These are phyloP conservation scores for Austroboletus festivus DNA, from an alignment of 768 basidiomycete genomes.

Conservation along the genomic window DNA sequence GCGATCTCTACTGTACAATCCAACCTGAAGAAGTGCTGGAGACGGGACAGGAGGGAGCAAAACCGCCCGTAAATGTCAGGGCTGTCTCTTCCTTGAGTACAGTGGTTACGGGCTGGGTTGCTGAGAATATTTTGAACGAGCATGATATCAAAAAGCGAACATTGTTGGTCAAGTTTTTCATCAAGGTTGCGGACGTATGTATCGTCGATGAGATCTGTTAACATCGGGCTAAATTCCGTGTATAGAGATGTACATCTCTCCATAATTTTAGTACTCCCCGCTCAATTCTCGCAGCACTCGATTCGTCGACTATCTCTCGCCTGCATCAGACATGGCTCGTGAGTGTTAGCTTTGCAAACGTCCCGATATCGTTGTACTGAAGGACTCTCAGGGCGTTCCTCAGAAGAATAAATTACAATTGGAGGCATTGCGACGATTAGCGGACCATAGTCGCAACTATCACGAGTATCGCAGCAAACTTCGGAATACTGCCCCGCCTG, in stretches of 20 bases:
- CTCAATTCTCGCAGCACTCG: conserved; percentile 90
- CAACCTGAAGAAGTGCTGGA: conserved; percentile 87
- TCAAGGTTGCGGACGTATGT: conserved; percentile 89
- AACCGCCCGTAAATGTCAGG: conserved; percentile 67
- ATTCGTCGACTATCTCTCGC: conserved; percentile 91
- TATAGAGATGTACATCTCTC: conserved; percentile 76
- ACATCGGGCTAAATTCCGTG: conserved; percentile 8
- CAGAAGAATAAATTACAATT: conserved; percentile 81
- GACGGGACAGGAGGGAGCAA: conserved; percentile 68
- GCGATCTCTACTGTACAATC: conserved; percentile 80
- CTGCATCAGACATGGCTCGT: conserved; percentile 93
- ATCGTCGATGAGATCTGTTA: conserved; percentile 3
- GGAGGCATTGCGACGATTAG: conserved; percentile 76
- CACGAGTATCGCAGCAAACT: conserved; percentile 87
- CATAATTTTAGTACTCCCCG: conserved; percentile 92
- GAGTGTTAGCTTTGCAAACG: conserved; percentile 32
- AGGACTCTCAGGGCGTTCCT: conserved; percentile 61
- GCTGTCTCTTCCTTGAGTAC: conserved; percentile 88
- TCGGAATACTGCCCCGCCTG: conserved; percentile 86
- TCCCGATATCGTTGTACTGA: conserved; percentile 5
- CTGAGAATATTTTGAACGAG: conserved; percentile 91
- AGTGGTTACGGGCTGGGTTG: conserved; percentile 92
- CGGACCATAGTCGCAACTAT: conserved; percentile 89
- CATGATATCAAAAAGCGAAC: conserved; percentile 84
- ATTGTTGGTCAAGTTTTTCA: conserved; percentile 80